Percentiles rank a stretch among this genome's conserved stretches.
Evolutionary conservation across 208 protist species (phyloP).

Genomic region (Sergeia podlipaevii): DNA sequence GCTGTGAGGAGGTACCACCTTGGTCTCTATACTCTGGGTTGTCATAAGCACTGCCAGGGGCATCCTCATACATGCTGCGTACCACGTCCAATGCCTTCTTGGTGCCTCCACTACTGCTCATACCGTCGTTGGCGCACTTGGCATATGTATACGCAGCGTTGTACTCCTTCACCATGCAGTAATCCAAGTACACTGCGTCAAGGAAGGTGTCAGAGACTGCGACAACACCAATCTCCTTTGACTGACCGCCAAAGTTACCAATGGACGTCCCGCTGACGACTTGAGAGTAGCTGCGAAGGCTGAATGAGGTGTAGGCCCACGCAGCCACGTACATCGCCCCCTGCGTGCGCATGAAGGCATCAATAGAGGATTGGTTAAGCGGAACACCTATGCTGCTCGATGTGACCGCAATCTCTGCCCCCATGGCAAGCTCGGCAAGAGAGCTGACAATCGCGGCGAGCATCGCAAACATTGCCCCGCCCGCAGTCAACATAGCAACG

Average conservation of each 20-base stretch:
- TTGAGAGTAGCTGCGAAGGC: conserved; percentile 49
- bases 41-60: conserved; percentile 9
- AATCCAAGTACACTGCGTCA: conserved; percentile 49
- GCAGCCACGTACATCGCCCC: conserved; percentile 22
- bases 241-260: conserved; percentile 25
- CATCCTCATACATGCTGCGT: conserved; percentile 49
- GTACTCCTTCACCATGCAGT: conserved; percentile 39
- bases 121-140: too few species aligned
- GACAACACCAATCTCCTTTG: conserved; percentile 21
- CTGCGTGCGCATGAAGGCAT: conserved; percentile 35
- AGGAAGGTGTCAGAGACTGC: conserved; percentile 48
- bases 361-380: conserved; percentile 37
- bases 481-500: conserved; percentile 87
- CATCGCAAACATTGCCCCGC: conserved; percentile 69
- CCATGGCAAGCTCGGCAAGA: conserved; percentile 34
- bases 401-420: conserved; percentile 48
- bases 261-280: conserved; percentile 30
- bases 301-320: conserved; percentile 73
- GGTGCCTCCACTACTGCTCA: too few species aligned
- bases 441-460: conserved; percentile 42
- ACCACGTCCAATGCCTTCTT: conserved; percentile 50
- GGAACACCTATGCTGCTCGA: conserved; percentile 31
- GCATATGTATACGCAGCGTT: conserved; percentile 30
- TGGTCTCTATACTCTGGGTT: too few species aligned
- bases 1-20: too few species aligned